Conservation (phyloP, 148 eudicot genomes). For the Rhododendron henanense region DNA sequence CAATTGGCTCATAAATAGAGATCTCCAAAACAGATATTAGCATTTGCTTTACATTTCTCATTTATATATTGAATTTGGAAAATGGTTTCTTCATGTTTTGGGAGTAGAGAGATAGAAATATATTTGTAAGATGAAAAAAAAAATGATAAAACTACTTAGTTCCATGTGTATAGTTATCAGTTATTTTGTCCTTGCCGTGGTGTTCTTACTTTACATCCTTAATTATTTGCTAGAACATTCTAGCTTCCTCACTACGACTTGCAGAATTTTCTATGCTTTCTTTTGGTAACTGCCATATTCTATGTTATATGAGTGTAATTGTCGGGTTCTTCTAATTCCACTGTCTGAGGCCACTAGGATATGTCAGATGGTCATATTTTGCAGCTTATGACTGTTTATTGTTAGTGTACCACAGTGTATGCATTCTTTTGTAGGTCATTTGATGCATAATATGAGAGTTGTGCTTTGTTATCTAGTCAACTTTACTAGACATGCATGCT, state of each 20-base stretch:
- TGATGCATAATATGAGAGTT: background rate
- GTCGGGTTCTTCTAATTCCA: background rate
- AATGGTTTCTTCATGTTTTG: background rate
- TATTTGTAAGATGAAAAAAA: background rate
- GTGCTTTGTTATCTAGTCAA: background rate
- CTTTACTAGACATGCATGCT: background rate
- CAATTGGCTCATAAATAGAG: too few relatives aligned
- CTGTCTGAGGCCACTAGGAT: background rate
- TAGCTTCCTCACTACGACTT: background rate
- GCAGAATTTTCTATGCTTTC: background rate
- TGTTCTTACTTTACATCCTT: background rate
- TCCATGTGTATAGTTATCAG: background rate
- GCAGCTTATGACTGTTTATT: background rate
- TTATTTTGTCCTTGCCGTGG: background rate
- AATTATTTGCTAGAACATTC: background rate
- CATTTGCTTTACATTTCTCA: background rate
- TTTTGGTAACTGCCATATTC: background rate
- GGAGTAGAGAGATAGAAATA: background rate
- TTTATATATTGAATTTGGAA: background rate
- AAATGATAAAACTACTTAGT: background rate
- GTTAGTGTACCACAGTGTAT: background rate
- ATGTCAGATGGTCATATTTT: background rate
- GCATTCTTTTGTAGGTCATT: background rate
- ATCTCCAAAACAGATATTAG: background rate
- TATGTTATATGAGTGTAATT: background rate